These are phyloP conservation scores for Didymella sp. DNA, from an alignment of 2,329 filamentous ascomycete species.

Conservation along the genomic window DNA sequence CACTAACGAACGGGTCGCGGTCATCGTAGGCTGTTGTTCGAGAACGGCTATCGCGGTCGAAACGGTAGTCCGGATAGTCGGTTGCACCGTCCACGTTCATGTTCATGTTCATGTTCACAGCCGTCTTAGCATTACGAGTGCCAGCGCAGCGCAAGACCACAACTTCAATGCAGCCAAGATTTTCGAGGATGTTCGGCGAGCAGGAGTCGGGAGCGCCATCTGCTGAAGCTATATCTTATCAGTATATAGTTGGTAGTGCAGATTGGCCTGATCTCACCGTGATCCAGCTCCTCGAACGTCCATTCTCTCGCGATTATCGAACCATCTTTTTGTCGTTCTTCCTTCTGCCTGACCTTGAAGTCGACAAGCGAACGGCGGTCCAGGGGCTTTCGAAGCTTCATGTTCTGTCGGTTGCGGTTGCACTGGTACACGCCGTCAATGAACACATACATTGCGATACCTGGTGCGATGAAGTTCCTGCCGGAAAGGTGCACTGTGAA, in stretches of 20 bases:
- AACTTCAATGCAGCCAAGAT: slow-evolving; percentile 58
- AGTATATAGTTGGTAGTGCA: background rate
- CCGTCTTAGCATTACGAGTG: slow-evolving; percentile 26
- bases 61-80: slow-evolving; percentile 26
- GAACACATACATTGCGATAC: slow-evolving; percentile 62
- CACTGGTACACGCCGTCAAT: slow-evolving; percentile 66
- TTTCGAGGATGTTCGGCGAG: slow-evolving; percentile 44
- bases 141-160: slow-evolving; percentile 55
- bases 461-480: slow-evolving; percentile 59
- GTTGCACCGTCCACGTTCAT: slow-evolving; percentile 42
- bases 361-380: slow-evolving; percentile 52
- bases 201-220: slow-evolving; percentile 45
- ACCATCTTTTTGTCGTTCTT: slow-evolving; percentile 56
- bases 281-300: slow-evolving; percentile 60
- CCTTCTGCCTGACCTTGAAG: slow-evolving; percentile 62
- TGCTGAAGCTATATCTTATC: slow-evolving; percentile 43
- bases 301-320: slow-evolving; percentile 60
- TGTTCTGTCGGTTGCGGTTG: slow-evolving; percentile 59
- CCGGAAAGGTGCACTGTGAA: slow-evolving; percentile 61
- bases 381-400: slow-evolving; percentile 44
- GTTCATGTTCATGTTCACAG: slow-evolving; percentile 33
- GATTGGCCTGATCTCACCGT: slow-evolving; percentile 46
- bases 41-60: slow-evolving; percentile 24
- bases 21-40: slow-evolving; percentile 28
- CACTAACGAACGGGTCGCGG: slow-evolving; percentile 7